Conservation (phyloP, 2,329 filamentous ascomycete species). For the Chaetothyriales sp. region DNA sequence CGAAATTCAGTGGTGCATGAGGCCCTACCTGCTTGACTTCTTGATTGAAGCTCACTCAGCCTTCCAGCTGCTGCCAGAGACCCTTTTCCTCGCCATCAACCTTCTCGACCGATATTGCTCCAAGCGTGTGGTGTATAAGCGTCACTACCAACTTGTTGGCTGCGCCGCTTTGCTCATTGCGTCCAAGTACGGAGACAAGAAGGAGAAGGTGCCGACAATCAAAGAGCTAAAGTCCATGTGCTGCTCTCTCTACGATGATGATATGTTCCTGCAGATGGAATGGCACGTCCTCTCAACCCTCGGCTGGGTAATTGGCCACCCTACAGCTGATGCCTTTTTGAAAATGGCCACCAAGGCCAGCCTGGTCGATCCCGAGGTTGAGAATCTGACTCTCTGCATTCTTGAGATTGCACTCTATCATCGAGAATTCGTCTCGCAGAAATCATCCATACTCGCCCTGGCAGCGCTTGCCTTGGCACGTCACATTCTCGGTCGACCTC, state of each 20-base stretch:
- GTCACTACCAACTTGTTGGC: constrained; percentile 94
- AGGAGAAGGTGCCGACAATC: constrained; percentile 95
- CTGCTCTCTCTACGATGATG: constrained; percentile 92
- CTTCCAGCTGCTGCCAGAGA: constrained; percentile 86
- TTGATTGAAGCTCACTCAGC: constrained; percentile 92
- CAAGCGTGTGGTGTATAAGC: constrained; percentile 93
- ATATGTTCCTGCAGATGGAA: constrained; percentile 99
- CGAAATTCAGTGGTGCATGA: constrained; percentile 99
- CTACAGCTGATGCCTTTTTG: constrained; percentile 86
- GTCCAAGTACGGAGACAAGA: constrained; percentile 97
- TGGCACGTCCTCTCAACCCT: constrained; percentile 98
- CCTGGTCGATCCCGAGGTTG: constrained; percentile 65
- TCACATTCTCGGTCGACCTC: constrained; percentile 67
- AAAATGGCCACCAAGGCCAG: constrained; percentile 69
- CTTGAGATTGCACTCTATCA: constrained; percentile 92
- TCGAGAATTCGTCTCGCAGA: constrained; percentile 87
- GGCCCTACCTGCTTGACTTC: constrained; percentile 95
- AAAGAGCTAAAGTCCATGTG: constrained; percentile 98
- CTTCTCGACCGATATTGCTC: constrained; percentile 96
- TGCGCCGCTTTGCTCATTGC: constrained; percentile 92
- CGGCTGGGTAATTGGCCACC: constrained; percentile 90
- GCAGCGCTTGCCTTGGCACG: constrained; percentile 73
- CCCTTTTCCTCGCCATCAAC: constrained; percentile 90
- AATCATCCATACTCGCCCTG: constrained; percentile 78
- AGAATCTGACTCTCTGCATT: constrained; percentile 89